Base-by-base conservation (phyloP, 345 rosid species). In the Salix viminalis region DNA sequence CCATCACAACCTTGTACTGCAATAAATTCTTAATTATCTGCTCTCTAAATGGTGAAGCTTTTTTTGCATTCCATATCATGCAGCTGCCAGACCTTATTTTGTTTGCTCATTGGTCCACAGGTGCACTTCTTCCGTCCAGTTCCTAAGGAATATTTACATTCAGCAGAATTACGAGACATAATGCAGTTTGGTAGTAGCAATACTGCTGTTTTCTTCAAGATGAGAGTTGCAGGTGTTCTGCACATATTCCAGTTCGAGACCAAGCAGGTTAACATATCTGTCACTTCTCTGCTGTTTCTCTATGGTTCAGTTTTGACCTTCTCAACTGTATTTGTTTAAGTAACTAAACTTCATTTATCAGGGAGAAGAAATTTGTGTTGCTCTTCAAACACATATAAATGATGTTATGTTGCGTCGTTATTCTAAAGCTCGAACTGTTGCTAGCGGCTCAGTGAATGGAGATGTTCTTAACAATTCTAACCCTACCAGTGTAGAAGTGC, bases 161-260 rank as follows among this genome's bases (percentile, higher is more conserved):
- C 99, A 26, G 96, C 98, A 4, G 98, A 96, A 82, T 74, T 96
- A 71, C 88, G 99, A 83, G 99, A 96, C 84, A 96, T 96, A 82
- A 96, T 96, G 97, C 98, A 93, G 82, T 96, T 96, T 86, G 99
- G 99, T 34, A 96, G 99, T 66, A 96, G 97, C 89, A 93, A 96
- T 77, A 90, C 94, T 76, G 99, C 98, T 77, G 98, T 96, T 50
- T 96, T 93, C 84, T 96, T 93, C 84, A 93, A 93, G 86, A 96
- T 96, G 99, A 88, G 98, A 84, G 99, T 96, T 73, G 99, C 99
- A 60, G 99, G 98, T 74, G 97, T 93, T 80, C 98, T 96, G 82
- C 98, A 96, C 83, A 90, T 93, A 75, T 93, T 96, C 81, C 98
- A 96, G 80, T 96, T 96, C 77, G 99, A 96, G 86, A 92, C 99